phyloP scores from a whole-genome alignment of 1,139 yeast species.

The Debaryomyces sp. region DNA sequence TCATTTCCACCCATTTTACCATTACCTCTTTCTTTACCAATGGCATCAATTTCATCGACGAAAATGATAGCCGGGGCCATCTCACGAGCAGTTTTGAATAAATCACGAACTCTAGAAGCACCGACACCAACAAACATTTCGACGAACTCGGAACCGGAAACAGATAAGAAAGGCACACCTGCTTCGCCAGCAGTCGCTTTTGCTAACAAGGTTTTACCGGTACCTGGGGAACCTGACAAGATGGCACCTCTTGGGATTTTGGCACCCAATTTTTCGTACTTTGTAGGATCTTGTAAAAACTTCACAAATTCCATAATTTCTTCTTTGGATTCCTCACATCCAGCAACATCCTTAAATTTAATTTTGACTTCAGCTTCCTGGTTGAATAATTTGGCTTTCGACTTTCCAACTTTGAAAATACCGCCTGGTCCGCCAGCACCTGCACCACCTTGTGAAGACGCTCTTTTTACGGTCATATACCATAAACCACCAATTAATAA shows the following conservation, averaged over 20 bases:
- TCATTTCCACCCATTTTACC: conserved; percentile 72
- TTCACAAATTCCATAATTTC: conserved; percentile 86
- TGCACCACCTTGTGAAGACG: conserved; percentile 48
- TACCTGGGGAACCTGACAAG: conserved; percentile 84
- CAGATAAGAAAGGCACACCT: conserved; percentile 78
- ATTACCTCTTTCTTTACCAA: conserved; percentile 77
- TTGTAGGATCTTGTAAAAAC: conserved; percentile 71
- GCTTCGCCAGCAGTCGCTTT: conserved; percentile 89
- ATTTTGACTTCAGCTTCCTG: conserved; percentile 72
- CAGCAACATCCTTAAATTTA: conserved; percentile 80
- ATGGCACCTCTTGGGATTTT: conserved; percentile 86
- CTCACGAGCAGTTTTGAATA: conserved; percentile 76
- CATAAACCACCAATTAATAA: conserved; percentile 71
- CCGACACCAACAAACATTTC: conserved; percentile 88
- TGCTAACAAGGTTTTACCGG: conserved; percentile 80
- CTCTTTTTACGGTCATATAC: conserved; percentile 65
- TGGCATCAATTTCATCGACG: conserved; percentile 85
- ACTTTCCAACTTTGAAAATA: conserved; percentile 63
- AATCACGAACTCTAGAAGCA: conserved; percentile 79
- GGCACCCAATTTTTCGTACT: conserved; percentile 78
- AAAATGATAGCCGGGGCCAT: conserved; percentile 81
- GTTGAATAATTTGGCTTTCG: conserved; percentile 71
- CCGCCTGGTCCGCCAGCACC: conserved; percentile 59
- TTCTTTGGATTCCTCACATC: conserved; percentile 81
- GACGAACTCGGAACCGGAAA: conserved; percentile 81